Base-by-base conservation (phyloP, 1,284 basidiomycete genomes). In the Crucibulum parvulum region DNA sequence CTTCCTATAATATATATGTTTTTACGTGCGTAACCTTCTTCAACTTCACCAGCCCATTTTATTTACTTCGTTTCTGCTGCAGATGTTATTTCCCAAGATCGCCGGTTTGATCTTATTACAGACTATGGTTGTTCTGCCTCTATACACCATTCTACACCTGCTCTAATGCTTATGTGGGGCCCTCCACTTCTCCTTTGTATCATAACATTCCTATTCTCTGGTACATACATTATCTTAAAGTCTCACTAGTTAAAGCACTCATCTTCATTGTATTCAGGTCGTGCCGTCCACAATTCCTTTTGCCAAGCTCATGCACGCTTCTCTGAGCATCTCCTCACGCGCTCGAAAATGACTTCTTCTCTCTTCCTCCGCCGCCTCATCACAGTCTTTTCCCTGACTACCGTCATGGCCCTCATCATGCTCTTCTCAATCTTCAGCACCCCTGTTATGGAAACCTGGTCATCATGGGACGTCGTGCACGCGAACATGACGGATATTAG, bases 61-160 rank as follows among this genome's bases (percentile, higher is more conserved):
- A 13, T 24, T 60, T n/a, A 57, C 52, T 51, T 36, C 41, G 45
- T 50, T 10, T 4, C 36, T 35, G 6, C 48, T 56, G 10, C 60
- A 92, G 90, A 91, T 67, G 69, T 84, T 43, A 72, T 88, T 58
- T 85, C 86, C 15, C 91, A 93, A 72, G 85, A 87, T 60, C 85
- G 86, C 73, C 85, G 91, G 51, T 93, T 91, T 73, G 86, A 90
- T 72, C 76, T 93, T 56, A 73, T 84, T 52, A 74, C 86, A 68
- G 80, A 86, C 61, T 83, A 86, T 62, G 91, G 91, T 13, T 93
- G 91, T 71, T 77, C 80, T 41, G 81, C 88, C 1, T 80, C 88
- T 0, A 81, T 83, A 13, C 85, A 87, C 68, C 78, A 81, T 52
- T 87, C 88, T 2, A 65, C 79, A 1, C 71, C 82, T 8, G 79